These are phyloP conservation scores for Wallacemonas rigidus DNA, from an alignment of 208 protist species.

Conservation along the genomic window DNA sequence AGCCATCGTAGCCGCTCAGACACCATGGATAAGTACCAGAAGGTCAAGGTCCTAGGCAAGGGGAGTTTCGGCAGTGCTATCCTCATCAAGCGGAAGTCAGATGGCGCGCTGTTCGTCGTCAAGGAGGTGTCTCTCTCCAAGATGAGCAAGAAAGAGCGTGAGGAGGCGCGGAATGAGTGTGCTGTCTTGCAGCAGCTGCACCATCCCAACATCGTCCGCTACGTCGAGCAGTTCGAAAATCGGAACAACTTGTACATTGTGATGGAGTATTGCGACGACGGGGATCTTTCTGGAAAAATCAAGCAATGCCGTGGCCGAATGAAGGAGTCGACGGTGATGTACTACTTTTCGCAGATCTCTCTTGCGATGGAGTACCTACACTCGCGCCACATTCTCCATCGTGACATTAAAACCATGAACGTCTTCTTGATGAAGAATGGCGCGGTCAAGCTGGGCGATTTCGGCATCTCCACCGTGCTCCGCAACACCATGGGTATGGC, in stretches of 20 bases:
- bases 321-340: constrained; percentile 85
- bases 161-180: constrained; percentile 89
- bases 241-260: constrained; percentile 90
- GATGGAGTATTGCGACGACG: constrained; percentile 93
- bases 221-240: constrained; percentile 93
- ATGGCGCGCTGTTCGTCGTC: constrained; percentile 86
- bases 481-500: constrained; percentile 92
- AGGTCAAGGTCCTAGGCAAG: constrained; percentile 89
- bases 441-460: constrained; percentile 92
- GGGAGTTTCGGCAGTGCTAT: constrained; percentile 93
- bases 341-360: constrained; percentile 93
- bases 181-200: constrained; percentile 81
- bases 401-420: constrained; percentile 94
- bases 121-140: constrained; percentile 89
- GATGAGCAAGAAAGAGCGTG: constrained; percentile 88
- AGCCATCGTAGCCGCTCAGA: too few species aligned
- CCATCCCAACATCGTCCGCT: constrained; percentile 93
- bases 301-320: constrained; percentile 64
- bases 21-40: constrained; percentile 91
- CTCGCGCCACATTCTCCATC: constrained; percentile 91
- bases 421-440: constrained; percentile 94
- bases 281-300: constrained; percentile 77
- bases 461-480: constrained; percentile 92
- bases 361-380: constrained; percentile 94
- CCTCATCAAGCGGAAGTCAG: constrained; percentile 85